Evolutionary conservation across 2,329 filamentous ascomycete genomes (phyloP).

Genomic region (Pyrenophora graminea): DNA sequence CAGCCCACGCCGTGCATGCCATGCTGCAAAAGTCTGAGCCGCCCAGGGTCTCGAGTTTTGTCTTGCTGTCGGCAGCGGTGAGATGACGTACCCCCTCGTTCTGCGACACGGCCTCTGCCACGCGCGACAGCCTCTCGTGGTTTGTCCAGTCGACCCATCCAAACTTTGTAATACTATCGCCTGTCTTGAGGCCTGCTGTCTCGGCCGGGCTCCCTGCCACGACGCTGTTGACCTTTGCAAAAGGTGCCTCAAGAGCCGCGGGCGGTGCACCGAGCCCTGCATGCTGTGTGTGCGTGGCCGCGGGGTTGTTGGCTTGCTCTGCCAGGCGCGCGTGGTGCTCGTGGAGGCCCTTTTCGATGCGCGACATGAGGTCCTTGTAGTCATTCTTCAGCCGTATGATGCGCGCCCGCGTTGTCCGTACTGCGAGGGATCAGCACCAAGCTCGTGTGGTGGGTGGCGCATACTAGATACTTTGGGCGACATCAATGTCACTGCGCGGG

Average conservation of each 20-base stretch:
- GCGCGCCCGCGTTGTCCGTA: constrained; percentile 87
- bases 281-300: constrained; percentile 18
- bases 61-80: not conserved
- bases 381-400: constrained; percentile 92
- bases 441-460: not conserved
- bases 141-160: constrained; percentile 82
- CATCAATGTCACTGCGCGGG: constrained; percentile 89
- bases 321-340: constrained; percentile 77
- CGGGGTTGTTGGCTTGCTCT: constrained; percentile 51
- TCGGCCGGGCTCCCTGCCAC: constrained; percentile 79
- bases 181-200: constrained; percentile 75
- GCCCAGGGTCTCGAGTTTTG: no score
- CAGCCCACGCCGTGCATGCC: no score
- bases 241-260: constrained; percentile 63
- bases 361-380: constrained; percentile 84
- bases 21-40: no score
- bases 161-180: constrained; percentile 83
- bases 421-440: constrained; percentile 53
- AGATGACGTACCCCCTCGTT: constrained; percentile 77
- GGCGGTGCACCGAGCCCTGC: constrained; percentile 31
- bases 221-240: constrained; percentile 89
- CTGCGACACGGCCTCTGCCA: constrained; percentile 86
- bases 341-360: constrained; percentile 85
- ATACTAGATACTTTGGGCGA: constrained; percentile 76
- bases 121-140: constrained; percentile 81